Base-by-base conservation (phyloP, 345 rosid genomes). In the Moricandia moricandioides region DNA sequence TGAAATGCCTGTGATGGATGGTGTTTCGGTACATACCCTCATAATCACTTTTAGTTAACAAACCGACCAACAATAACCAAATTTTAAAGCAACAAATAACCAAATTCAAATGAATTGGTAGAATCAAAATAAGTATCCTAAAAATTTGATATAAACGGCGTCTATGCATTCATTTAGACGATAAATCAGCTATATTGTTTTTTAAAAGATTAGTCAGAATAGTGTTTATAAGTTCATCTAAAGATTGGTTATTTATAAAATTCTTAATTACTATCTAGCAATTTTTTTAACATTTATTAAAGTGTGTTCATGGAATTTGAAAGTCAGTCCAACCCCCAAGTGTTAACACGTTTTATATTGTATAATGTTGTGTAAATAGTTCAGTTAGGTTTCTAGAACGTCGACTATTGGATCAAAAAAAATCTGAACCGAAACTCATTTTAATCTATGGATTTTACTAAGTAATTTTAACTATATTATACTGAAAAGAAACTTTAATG, bases 1-100 rank as follows among this genome's bases (percentile, higher is more conserved):
- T 55, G 60, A 55, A 55, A 55, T 55, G 60, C 31, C 30, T 55
- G 10, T 37, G 11, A 63, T 63, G 67, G 16, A 63, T 37, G 67
- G 17, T 18, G 16, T 11, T 63, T 37, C 8, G 33, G 52, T 64
- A 55, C 60, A 30, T 55, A 39, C n/a, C 45, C 5, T 39, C 1
- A 39, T 56, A 10, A 26, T 56, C 31, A 26, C 1, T 26, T 55
- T 5, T 57, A 11, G 5, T 57, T 57, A 27, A 6, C 17, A 24
- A 57, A 12, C 8, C 34, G n/a, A 57, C 34, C 7, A 27, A 26
- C 17, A 4, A 57, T 11, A 27, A 27, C 33, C 31, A 56, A 24
- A 26, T 56, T 24, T 21, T 21, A 21, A 21, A 21, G 24, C 24
- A 21, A 21, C 24, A 21, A 21, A 21, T 9, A 26, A 24, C 33